phyloP scores from a whole-genome alignment of 169 alveolate species.

The Perkinsus chesapeaki region DNA sequence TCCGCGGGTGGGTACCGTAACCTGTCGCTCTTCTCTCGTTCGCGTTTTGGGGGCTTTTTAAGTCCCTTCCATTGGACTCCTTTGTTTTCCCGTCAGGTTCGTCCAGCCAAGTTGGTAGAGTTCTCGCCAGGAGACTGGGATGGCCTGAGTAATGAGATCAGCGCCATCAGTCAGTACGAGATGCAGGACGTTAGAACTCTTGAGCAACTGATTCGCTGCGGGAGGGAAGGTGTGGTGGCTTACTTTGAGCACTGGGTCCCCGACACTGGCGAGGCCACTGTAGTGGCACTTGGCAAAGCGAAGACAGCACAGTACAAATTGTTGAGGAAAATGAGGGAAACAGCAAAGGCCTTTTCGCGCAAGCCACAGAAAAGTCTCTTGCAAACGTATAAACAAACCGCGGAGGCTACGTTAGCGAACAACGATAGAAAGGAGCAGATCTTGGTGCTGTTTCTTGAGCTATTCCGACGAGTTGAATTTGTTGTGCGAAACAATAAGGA shows the following conservation, averaged over 20 bases:
- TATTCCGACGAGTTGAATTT: not conserved
- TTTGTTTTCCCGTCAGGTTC: no score
- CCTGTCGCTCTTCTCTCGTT: no score
- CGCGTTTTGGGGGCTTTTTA: no score
- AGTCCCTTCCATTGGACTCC: no score
- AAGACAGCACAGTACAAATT: not conserved
- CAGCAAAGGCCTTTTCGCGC: not conserved
- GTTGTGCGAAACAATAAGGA: not conserved
- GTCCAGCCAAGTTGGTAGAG: not conserved
- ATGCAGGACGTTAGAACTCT: not conserved
- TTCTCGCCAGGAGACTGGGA: not conserved
- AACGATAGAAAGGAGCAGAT: not conserved
- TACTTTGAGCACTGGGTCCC: not conserved
- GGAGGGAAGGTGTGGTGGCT: not conserved
- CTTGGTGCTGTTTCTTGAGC: not conserved
- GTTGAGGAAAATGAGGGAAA: not conserved
- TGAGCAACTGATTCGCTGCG: not conserved
- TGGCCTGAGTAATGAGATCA: not conserved
- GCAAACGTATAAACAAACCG: not conserved
- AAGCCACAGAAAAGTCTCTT: not conserved
- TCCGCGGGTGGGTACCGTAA: no score
- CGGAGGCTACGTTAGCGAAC: not conserved
- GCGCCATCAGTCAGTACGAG: not conserved
- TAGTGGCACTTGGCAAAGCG: not conserved
- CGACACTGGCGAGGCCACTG: not conserved